phyloP scores from a whole-genome alignment of 2,329 filamentous ascomycete species.

The Chaetomium globosum region DNA sequence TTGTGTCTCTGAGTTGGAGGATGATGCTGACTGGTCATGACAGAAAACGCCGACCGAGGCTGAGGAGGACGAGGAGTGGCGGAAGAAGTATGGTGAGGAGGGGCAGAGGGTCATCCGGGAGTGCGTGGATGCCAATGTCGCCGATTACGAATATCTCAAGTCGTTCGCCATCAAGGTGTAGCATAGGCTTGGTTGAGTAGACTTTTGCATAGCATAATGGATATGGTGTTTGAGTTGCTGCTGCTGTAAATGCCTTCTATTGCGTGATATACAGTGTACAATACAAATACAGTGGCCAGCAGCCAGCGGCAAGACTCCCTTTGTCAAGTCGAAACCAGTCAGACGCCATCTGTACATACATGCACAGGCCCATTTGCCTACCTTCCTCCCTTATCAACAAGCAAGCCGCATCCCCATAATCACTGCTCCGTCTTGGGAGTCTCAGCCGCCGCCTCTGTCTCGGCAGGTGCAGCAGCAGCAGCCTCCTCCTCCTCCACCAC shows the following conservation, averaged over 20 bases:
- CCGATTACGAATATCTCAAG: slow-evolving; percentile 81
- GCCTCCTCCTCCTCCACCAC: background rate
- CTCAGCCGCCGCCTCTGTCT: slow-evolving; percentile 1
- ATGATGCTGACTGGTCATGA: slow-evolving; percentile 8
- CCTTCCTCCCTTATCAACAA: background rate
- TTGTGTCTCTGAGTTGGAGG: background rate
- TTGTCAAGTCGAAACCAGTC: background rate
- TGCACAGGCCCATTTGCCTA: slow-evolving; percentile 6
- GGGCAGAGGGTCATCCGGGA: slow-evolving; percentile 69
- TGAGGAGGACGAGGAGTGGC: slow-evolving; percentile 71
- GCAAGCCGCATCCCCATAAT: background rate
- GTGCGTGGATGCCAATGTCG: slow-evolving; percentile 70
- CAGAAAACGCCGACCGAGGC: slow-evolving; percentile 67
- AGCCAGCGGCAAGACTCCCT: background rate
- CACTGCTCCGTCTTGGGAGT: background rate
- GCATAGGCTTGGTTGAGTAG: background rate
- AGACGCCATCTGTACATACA: slow-evolving; percentile 12
- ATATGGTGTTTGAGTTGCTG: background rate
- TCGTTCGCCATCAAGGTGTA: slow-evolving; percentile 69
- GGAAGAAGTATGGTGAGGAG: slow-evolving; percentile 71
- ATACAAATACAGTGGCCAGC: slow-evolving; percentile 21
- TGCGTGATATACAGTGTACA: slow-evolving; percentile 22
- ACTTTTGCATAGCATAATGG: slow-evolving; percentile 1
- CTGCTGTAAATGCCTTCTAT: slow-evolving; percentile 5
- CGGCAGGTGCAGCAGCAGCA: background rate